Percentiles rank a stretch among this genome's conserved stretches.
phyloP scores from a whole-genome alignment of 2,329 filamentous ascomycete species.

The Colletotrichum cereale region DNA sequence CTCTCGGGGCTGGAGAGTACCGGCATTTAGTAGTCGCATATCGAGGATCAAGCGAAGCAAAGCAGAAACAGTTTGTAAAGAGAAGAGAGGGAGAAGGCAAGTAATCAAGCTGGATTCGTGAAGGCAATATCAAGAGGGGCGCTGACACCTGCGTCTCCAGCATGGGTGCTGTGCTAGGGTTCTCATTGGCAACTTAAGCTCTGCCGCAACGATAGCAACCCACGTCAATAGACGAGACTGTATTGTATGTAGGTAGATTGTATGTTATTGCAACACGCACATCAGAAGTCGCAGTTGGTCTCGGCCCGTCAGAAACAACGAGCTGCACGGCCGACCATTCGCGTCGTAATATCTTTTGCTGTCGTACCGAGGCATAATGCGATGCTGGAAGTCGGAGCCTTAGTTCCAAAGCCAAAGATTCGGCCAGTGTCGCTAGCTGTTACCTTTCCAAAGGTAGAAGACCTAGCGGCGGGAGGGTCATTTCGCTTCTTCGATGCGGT shows the following conservation, averaged over 20 bases:
- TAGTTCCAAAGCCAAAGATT: not conserved
- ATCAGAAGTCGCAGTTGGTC: not conserved
- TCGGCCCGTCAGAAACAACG: conserved; percentile 33
- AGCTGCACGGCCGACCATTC: conserved; percentile 32
- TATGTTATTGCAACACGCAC: not conserved
- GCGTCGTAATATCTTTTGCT: conserved; percentile 6
- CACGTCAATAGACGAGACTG: not conserved
- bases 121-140: not conserved
- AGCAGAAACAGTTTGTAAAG: not conserved
- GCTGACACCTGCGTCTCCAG: too few relatives aligned
- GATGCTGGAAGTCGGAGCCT: conserved; percentile 5
- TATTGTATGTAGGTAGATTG: not conserved
- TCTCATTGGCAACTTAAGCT: not conserved
- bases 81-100: too few relatives aligned
- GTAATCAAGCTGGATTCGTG: not conserved
- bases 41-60: not conserved
- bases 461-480: conserved; percentile 39
- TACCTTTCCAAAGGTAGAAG: conserved; percentile 41
- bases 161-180: not conserved
- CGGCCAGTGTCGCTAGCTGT: conserved; percentile 27
- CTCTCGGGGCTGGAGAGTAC: conserved; percentile 40
- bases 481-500: conserved; percentile 38
- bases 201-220: not conserved
- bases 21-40: conserved; percentile 46
- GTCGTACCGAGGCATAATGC: conserved; percentile 5